Evolutionary conservation across 306 rosid genomes (phyloP), one percentile per base, ranked within the genome.

Genomic region (Dalbergia cochinchinensis): DNA sequence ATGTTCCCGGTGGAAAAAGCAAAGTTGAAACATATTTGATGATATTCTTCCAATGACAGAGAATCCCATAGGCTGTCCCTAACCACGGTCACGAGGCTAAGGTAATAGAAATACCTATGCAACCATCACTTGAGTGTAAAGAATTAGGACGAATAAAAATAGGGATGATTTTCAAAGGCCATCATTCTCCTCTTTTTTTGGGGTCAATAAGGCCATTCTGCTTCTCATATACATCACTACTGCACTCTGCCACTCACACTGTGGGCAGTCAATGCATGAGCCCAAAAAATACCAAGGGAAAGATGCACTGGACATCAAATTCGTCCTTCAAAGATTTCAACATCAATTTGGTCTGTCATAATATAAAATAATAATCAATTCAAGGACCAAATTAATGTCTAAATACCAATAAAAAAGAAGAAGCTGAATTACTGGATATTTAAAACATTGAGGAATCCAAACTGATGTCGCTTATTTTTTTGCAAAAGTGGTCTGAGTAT

Each of bases 11-110:
- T 26, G 15, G 37, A 31, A 70, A 51, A 70, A 11, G 31, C 45
- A 33, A 70, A 69, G 73, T 19, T 33, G 67, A 39, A 74, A 22
- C 12, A 74, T 45, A 60, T 44, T 44, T 74, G 0, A 59, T 7
- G 16, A 3, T 12, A 20, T 73, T 39, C 42, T 42, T 4, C 41
- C 39, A 58, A 55, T 16, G 18, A 53, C 14, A 55, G 22, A 50
- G 7, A 50, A 50, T 26, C 22, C 59, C 63, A 57, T 8, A 57
- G 64, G 64, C 34, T 26, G 1, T 10, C 35, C 35, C 15, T 35
- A 41, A 4, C 63, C 35, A 73, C 5, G 54, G 54, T 18, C 10
- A 76, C 33, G 35, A 34, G 31, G 71, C 54, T 33, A 19, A 11
- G 34, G 35, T 20, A 33, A 47, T 16, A 48, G 0, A 74, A 7